These are phyloP conservation scores for Aspergillus bombycis DNA, from an alignment of 2,329 filamentous ascomycete genomes.

Conservation along the genomic window DNA sequence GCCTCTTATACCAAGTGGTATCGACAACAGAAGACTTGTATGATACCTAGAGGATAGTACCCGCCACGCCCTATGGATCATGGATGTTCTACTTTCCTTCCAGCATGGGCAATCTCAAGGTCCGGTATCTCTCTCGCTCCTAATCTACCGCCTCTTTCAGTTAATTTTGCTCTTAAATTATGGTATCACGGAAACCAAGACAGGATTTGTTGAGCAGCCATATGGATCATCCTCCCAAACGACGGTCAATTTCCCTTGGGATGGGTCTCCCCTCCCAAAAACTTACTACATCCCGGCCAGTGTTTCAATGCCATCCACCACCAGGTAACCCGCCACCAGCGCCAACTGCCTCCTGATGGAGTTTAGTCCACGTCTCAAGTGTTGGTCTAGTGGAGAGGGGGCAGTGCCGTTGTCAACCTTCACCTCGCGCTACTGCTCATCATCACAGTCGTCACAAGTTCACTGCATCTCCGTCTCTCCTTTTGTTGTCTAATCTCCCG, in stretches of 20 bases:
- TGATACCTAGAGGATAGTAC: background rate
- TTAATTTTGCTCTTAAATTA: background rate
- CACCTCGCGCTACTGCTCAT: slow-evolving; percentile 8
- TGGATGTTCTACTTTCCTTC: background rate
- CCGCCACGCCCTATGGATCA: background rate
- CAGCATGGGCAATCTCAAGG: background rate
- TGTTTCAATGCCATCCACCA: slow-evolving; percentile 24
- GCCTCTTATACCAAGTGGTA: background rate
- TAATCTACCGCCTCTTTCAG: background rate
- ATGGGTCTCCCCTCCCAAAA: slow-evolving; percentile 5
- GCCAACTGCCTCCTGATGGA: slow-evolving; percentile 8
- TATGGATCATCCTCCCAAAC: slow-evolving; percentile 1
- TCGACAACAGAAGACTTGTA: background rate
- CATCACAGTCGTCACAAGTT: slow-evolving; percentile 13
- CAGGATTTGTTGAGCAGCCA: background rate
- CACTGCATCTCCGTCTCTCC: background rate
- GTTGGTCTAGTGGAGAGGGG: background rate
- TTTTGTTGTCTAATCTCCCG: slow-evolving; percentile 3
- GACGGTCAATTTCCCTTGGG: slow-evolving; percentile 1
- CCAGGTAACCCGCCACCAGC: slow-evolving; percentile 13
- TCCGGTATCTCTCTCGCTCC: background rate
- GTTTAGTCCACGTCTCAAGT: background rate
- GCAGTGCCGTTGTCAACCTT: slow-evolving; percentile 3
- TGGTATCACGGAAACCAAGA: background rate
- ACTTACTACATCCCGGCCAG: slow-evolving; percentile 23